Percentiles rank a stretch among this genome's conserved stretches.
Conservation (phyloP, 2,329 filamentous ascomycete species). For the Stagonosporopsis chrysanthemi region DNA sequence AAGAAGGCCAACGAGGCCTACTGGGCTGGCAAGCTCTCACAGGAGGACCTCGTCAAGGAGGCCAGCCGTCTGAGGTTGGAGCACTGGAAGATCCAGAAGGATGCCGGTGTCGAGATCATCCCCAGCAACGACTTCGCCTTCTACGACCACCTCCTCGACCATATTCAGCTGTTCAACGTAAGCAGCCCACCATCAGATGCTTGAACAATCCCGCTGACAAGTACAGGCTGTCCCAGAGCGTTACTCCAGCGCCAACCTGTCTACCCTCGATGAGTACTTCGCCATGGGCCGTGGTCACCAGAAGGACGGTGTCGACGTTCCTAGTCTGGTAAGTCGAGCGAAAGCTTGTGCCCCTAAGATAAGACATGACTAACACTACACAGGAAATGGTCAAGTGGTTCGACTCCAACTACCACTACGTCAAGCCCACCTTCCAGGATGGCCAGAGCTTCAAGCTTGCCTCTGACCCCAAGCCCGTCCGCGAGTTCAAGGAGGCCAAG, state of each 20-base stretch:
- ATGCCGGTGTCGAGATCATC: slow-evolving; percentile 96
- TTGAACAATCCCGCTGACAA: slow-evolving; percentile 22
- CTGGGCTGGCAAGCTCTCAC: slow-evolving; percentile 94
- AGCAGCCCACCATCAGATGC: slow-evolving; percentile 48
- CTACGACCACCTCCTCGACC: slow-evolving; percentile 97
- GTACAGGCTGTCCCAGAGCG: slow-evolving; percentile 86
- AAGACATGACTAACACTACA: slow-evolving; percentile 32
- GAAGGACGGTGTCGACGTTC: slow-evolving; percentile 91
- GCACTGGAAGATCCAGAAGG: slow-evolving; percentile 99
- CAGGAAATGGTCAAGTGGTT: slow-evolving; percentile 99
- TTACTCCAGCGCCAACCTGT: slow-evolving; percentile 88
- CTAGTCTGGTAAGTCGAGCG: slow-evolving; percentile 67
- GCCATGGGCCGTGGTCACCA: slow-evolving; percentile 99
- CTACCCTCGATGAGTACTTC: slow-evolving; percentile 95
- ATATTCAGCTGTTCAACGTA: slow-evolving; percentile 98
- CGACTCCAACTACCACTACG: slow-evolving; percentile 99
- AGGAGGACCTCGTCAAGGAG: slow-evolving; percentile 88
- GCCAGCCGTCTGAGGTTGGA: slow-evolving; percentile 95
- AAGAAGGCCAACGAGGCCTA: slow-evolving; percentile 99
- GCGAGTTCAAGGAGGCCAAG: slow-evolving; percentile 96
- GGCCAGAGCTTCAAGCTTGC: slow-evolving; percentile 94
- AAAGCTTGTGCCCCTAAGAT: neutral
- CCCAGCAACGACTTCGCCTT: slow-evolving; percentile 99
- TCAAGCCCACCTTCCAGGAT: slow-evolving; percentile 98
- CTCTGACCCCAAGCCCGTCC: slow-evolving; percentile 88